Conservation (phyloP, 768 basidiomycete genomes). For the Rhizopogon vulgaris region DNA sequence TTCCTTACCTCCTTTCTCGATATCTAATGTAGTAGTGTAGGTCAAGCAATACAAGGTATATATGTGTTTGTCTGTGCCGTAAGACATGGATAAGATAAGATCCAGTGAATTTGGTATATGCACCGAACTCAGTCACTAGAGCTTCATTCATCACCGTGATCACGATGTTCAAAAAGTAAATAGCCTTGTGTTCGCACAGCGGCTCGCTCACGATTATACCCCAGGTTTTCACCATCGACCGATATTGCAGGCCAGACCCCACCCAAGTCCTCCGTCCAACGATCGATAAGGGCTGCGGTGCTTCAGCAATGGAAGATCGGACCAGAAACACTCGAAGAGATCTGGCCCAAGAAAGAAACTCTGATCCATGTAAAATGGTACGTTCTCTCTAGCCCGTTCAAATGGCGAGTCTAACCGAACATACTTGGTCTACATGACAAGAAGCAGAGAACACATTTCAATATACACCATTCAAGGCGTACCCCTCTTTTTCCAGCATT, state of each 20-base stretch:
- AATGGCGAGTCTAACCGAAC: constrained; percentile 5
- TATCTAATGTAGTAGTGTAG: constrained; percentile 34
- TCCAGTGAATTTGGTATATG: constrained; percentile 6
- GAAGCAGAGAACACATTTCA: constrained; percentile 91
- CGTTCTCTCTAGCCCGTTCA: constrained; percentile 5
- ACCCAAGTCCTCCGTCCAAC: constrained; percentile 89
- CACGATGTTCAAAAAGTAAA: constrained; percentile 75
- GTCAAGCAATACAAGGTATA: constrained; percentile 19
- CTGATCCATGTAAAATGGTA: constrained; percentile 90
- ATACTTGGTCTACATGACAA: constrained; percentile 15
- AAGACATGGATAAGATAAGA: background rate
- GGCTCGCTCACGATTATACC: constrained; percentile 7
- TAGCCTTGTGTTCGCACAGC: constrained; percentile 2
- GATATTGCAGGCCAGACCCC: constrained; percentile 89
- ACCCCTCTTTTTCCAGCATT: constrained; percentile 93
- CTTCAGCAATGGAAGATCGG: constrained; percentile 81
- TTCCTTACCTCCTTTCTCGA: constrained; percentile 19
- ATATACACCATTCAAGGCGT: constrained; percentile 85
- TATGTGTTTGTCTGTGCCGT: background rate
- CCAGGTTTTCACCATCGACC: constrained; percentile 63
- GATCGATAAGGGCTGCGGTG: constrained; percentile 74
- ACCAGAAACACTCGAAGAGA: constrained; percentile 74
- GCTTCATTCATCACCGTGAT: constrained; percentile 10
- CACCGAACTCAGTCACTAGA: background rate
- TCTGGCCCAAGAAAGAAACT: constrained; percentile 99